These are phyloP conservation scores for Macrolepiota albuminosa DNA, from an alignment of 768 basidiomycete species.

Conservation along the genomic window DNA sequence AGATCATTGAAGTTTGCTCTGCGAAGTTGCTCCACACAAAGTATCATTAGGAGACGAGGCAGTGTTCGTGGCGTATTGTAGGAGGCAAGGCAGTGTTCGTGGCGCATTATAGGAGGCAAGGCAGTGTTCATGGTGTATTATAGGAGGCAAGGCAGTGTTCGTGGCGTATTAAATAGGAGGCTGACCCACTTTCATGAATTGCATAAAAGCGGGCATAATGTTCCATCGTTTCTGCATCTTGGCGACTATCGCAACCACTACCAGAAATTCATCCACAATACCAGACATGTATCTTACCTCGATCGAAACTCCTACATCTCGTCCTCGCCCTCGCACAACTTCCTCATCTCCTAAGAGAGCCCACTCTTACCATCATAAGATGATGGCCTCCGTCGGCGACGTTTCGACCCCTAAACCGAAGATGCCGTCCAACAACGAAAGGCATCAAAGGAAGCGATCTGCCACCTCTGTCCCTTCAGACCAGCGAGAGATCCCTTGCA, in stretches of 20 bases:
- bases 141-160: not conserved
- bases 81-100: not conserved
- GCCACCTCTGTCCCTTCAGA: not conserved
- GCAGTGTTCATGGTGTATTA: not conserved
- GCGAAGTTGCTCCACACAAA: not conserved
- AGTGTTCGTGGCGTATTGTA: not conserved
- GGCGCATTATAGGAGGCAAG: not conserved
- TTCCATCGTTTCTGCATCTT: not conserved
- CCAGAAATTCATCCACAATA: not conserved
- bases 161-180: not conserved
- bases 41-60: not conserved
- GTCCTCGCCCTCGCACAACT: not conserved
- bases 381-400: not conserved
- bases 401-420: not conserved
- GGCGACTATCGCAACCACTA: not conserved
- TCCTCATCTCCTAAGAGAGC: not conserved
- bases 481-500: too few relatives aligned
- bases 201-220: not conserved
- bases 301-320: not conserved
- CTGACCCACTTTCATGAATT: not conserved
- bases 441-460: not conserved
- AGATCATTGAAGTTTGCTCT: not conserved
- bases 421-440: not conserved
- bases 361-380: not conserved
- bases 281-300: not conserved